Base-by-base conservation (phyloP, 1,139 yeast genomes). In the Debaryomycetaceae sp. region DNA sequence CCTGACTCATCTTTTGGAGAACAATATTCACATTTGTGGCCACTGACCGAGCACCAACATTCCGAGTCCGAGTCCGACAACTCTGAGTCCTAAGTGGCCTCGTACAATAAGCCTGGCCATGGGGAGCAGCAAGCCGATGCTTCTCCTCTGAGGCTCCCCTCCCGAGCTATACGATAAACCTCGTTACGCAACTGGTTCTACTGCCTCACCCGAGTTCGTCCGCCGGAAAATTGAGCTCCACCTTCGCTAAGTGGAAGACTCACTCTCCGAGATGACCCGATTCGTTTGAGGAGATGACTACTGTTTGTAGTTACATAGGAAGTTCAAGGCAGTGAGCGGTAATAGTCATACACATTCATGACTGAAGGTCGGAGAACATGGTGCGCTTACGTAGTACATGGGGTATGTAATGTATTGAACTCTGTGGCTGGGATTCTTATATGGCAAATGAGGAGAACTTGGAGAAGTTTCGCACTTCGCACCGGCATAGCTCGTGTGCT, bases 181-280 rank as follows among this genome's bases (percentile, higher is more conserved):
- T 22, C 26, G 26, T 22, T 22, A 22, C 26, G 7, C 26, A 34
- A 8, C 18, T 17, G 5, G 22, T 14, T 8, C 6, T 15, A 11
- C 31, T 9, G 3, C 15, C 2, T 14, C 9, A 24, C 29, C 36
- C 36, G 36, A 34, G 4, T 24, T 34, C 29, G 17, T 34, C 36
- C 36, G 36, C 17, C n/a, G 17, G 31, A 15, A 24, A 9, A 26
- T 34, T 19, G 24, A 5, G 16, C 24, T 16, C 9, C 31, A 14
- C 28, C 36, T 28, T 17, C 26, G 22, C 17, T 28, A 34, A 8
- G 8, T 14, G 24, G 13, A 28, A 22, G 36, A 34, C 36, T 34
- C 28, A 34, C 29, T 30, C 17, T 28, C 36, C 36, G 36, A 34
- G 31, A 30, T 26, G 26, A 17, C 29, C 36, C 36, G 26, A 26